Evolutionary conservation across 345 rosid species (phyloP).

Genomic region (Gossypium arboreum): DNA sequence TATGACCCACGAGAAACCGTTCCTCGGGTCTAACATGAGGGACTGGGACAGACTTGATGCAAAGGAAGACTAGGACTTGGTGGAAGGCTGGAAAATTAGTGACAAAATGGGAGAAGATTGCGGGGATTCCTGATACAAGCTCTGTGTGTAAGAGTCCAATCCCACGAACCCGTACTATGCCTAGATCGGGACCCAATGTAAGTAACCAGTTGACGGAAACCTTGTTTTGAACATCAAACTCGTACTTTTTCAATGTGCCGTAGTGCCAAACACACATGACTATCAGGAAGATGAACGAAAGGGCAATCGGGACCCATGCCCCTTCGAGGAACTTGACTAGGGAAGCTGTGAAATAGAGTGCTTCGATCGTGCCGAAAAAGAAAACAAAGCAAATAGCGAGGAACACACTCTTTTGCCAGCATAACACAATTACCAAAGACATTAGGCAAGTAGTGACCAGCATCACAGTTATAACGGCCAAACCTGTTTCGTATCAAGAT

Average conservation of each 20-base stretch:
- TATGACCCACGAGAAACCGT: slow-evolving; percentile 75
- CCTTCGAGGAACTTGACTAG: slow-evolving; percentile 90
- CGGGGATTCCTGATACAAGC: slow-evolving; percentile 89
- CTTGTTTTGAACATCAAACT: slow-evolving; percentile 89
- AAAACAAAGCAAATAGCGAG: slow-evolving; percentile 62
- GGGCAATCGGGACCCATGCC: slow-evolving; percentile 94
- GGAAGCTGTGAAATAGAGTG: slow-evolving; percentile 91
- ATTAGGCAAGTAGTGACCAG: slow-evolving; percentile 93
- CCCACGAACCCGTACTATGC: slow-evolving; percentile 83
- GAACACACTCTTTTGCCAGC: slow-evolving; percentile 22
- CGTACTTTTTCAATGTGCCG: slow-evolving; percentile 76
- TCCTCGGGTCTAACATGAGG: slow-evolving; percentile 88
- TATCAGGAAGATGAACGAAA: slow-evolving; percentile 55
- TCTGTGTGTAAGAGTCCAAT: slow-evolving; percentile 89
- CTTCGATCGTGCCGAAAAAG: slow-evolving; percentile 79
- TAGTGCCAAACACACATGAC: slow-evolving; percentile 91
- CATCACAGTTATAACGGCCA: slow-evolving; percentile 99
- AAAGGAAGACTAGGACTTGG: slow-evolving; percentile 86
- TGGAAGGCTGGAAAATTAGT: slow-evolving; percentile 98
- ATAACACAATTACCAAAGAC: slow-evolving; percentile 87
- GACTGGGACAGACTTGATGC: slow-evolving; percentile 89
- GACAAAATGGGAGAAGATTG: slow-evolving; percentile 93
- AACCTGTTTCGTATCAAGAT: slow-evolving; percentile 31
- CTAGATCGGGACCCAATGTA: slow-evolving; percentile 68
- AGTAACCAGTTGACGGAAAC: slow-evolving; percentile 90